A percentile compares a stretch with the other conserved stretches of the same genome.
Conservation (phyloP, 352 stramenopile genomes). For the Pilasporangium apinafurcum region DNA sequence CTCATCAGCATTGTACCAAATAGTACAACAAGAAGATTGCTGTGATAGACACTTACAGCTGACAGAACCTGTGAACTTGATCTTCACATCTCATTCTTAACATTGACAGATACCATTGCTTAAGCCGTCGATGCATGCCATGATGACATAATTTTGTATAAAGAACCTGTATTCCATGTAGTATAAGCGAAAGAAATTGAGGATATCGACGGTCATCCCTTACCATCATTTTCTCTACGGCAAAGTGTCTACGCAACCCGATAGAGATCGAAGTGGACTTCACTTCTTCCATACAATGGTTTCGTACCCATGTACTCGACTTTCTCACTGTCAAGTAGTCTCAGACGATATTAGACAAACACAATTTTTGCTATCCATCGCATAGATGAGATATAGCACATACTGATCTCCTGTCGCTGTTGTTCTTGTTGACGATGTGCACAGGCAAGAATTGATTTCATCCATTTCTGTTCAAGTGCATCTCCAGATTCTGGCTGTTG, state of each 20-base stretch:
- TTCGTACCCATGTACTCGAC: constrained; percentile 31
- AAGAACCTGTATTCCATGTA: constrained; percentile 5
- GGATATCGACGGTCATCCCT: too few species aligned
- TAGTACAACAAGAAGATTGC: too few species aligned
- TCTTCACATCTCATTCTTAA: constrained; percentile 13
- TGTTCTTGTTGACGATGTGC: too few species aligned
- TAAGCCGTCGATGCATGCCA: constrained; percentile 9
- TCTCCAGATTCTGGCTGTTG: too few species aligned
- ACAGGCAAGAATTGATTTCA: too few species aligned
- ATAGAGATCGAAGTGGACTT: constrained; percentile 8
- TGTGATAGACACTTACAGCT: constrained; percentile 26
- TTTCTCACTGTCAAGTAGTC: constrained; percentile 4
- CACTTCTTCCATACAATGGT: constrained; percentile 45
- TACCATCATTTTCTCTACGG: constrained; percentile 32
- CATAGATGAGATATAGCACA: not conserved
- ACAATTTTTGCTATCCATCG: not conserved
- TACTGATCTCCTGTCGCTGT: constrained; percentile 3
- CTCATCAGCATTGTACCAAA: too few species aligned
- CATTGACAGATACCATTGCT: constrained; percentile 16
- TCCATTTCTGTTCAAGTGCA: too few species aligned
- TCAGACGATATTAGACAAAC: not conserved
- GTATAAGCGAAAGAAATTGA: not conserved
- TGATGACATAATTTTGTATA: not conserved
- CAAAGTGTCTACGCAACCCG: constrained; percentile 26
- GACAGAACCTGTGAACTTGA: constrained; percentile 29